Conservation (phyloP, 192 early-diverging fungal genomes). For the Podila clonocystis region DNA sequence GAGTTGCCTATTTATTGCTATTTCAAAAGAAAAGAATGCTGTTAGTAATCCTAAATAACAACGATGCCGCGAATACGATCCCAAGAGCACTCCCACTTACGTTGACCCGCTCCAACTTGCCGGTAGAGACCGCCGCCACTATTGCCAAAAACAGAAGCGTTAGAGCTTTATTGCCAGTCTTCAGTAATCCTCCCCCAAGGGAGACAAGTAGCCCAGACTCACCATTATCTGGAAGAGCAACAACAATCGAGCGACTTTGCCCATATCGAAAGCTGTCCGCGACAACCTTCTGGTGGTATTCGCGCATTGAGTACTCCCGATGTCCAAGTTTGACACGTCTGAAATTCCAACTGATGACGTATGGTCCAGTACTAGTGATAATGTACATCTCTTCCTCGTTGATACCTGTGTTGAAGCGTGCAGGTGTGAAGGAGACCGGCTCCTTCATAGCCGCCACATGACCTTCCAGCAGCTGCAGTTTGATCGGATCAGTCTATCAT, state of each 20-base stretch:
- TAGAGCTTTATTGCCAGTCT: too few species aligned
- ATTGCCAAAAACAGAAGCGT: not conserved
- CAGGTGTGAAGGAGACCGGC: slow-evolving; percentile 80
- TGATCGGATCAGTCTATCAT: slow-evolving; percentile 62
- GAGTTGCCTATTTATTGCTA: too few species aligned
- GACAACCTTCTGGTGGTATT: slow-evolving; percentile 83
- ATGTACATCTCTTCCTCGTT: slow-evolving; percentile 81
- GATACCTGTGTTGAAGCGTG: slow-evolving; percentile 83
- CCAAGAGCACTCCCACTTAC: too few species aligned
- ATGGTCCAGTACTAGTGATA: slow-evolving; percentile 90
- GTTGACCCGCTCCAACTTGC: too few species aligned
- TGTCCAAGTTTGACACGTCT: slow-evolving; percentile 79
- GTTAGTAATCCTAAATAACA: too few species aligned
- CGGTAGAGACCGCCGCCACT: not conserved
- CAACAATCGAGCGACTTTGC: slow-evolving; percentile 81
- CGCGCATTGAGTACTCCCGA: slow-evolving; percentile 88
- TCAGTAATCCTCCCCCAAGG: not conserved
- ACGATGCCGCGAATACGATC: too few species aligned
- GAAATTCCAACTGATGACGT: slow-evolving; percentile 94
- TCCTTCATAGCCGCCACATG: slow-evolving; percentile 85
- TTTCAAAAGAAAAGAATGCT: too few species aligned
- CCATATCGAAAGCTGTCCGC: slow-evolving; percentile 93
- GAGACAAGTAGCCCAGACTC: not conserved
- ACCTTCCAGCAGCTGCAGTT: slow-evolving; percentile 85
- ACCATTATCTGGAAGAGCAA: slow-evolving; percentile 65